Evolutionary conservation across 2,329 filamentous ascomycete genomes (phyloP).

Genomic region (Cytospora schulzeri): DNA sequence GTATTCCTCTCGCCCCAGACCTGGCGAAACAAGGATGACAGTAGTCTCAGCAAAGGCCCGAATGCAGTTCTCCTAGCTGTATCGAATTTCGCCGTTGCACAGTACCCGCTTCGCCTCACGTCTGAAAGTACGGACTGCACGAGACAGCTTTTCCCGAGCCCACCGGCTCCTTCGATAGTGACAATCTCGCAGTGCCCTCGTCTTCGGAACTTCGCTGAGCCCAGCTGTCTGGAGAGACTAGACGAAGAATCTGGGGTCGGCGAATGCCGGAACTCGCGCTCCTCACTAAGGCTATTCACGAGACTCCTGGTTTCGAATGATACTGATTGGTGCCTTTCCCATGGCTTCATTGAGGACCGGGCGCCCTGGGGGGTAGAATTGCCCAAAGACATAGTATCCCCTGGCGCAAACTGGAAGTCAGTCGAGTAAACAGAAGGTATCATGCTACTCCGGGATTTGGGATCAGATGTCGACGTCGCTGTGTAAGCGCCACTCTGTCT

Average conservation of each 20-base stretch:
- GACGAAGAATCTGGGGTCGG: constrained; percentile 47
- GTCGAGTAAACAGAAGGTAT: constrained; percentile 44
- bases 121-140: constrained; percentile 65
- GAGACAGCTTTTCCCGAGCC: constrained; percentile 66
- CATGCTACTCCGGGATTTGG: constrained; percentile 42
- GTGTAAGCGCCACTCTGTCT: constrained; percentile 53
- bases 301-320: constrained; percentile 52
- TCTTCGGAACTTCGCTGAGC: constrained; percentile 60
- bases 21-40: constrained; percentile 68
- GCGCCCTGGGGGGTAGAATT: constrained; percentile 42
- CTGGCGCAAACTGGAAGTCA: constrained; percentile 43
- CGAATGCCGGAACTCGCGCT: constrained; percentile 44
- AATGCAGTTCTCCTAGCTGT: constrained; percentile 62
- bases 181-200: constrained; percentile 67
- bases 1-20: constrained; percentile 69
- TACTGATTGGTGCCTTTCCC: constrained; percentile 56
- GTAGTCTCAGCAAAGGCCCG: constrained; percentile 63
- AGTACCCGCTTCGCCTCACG: constrained; percentile 63
- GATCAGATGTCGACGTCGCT: constrained; percentile 46
- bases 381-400: constrained; percentile 51
- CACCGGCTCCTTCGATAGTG: constrained; percentile 61
- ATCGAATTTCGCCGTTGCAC: constrained; percentile 68
- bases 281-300: constrained; percentile 49
- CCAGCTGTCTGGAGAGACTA: constrained; percentile 57
- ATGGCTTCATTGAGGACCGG: constrained; percentile 46